These are phyloP conservation scores for Trametes hirsuta DNA, from an alignment of 1,284 basidiomycete species.

Conservation along the genomic window DNA sequence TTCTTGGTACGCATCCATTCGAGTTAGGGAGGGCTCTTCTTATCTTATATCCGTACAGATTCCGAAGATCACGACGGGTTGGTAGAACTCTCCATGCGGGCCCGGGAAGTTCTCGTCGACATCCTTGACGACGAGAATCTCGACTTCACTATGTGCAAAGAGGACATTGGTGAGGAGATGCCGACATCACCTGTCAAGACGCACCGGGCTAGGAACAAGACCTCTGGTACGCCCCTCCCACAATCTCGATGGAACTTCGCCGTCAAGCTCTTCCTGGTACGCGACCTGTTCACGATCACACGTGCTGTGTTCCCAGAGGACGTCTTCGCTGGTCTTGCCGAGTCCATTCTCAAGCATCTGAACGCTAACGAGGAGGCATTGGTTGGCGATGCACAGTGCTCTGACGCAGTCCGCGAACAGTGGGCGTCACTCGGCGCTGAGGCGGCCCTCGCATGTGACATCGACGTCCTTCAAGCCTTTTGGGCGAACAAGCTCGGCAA, in stretches of 20 bases:
- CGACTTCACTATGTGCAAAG: constrained; percentile 43
- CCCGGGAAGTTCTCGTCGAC: constrained; percentile 47
- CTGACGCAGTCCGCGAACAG: constrained; percentile 45
- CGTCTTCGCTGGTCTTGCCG: constrained; percentile 45
- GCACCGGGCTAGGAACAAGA: constrained; percentile 2
- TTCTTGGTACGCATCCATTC: constrained; percentile 26
- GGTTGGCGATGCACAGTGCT: constrained; percentile 45
- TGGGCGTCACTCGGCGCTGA: constrained; percentile 68
- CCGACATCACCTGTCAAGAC: constrained; percentile 25
- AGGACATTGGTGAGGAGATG: constrained; percentile 20
- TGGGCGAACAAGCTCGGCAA: constrained; percentile 42
- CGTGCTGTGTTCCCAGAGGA: constrained; percentile 45
- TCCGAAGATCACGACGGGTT: constrained; percentile 36
- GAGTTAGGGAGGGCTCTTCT: too few species aligned
- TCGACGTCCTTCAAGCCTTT: constrained; percentile 52
- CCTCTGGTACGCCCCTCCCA: constrained; percentile 16
- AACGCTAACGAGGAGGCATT: constrained; percentile 51
- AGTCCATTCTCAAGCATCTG: constrained; percentile 50
- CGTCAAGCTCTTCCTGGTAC: constrained; percentile 55
- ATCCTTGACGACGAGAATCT: constrained; percentile 58
- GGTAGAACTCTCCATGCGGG: constrained; percentile 44
- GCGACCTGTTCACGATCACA: constrained; percentile 56
- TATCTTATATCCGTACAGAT: constrained; percentile 32
- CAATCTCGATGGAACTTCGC: constrained; percentile 40
- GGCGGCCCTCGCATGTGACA: constrained; percentile 45